A percentile compares a stretch with the other conserved stretches of the same genome.
Evolutionary conservation across 768 basidiomycete genomes (phyloP).

Genomic region (Lentinula sp.): DNA sequence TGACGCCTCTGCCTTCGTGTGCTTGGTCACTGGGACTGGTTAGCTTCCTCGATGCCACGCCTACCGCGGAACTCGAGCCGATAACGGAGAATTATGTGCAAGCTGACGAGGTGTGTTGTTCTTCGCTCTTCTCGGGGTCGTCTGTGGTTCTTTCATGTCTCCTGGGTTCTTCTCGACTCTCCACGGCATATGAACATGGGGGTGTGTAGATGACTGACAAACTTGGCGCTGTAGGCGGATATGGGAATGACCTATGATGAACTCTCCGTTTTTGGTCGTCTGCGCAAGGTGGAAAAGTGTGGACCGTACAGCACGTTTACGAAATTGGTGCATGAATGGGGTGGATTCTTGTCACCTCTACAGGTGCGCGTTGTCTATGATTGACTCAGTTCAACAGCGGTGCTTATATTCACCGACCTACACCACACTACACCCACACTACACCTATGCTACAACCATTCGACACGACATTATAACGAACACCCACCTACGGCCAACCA

Average conservation of each 20-base stretch:
- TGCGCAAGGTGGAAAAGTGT: constrained; percentile 95
- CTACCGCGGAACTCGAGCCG: constrained; percentile 95
- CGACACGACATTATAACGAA: too few species aligned
- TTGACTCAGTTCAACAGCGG: background rate
- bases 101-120: constrained; percentile 72
- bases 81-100: constrained; percentile 93
- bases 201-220: too few species aligned
- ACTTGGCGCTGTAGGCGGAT: constrained; percentile 53
- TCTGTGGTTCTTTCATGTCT: background rate
- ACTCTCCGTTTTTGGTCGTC: constrained; percentile 84
- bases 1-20: background rate
- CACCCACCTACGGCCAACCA: background rate
- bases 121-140: background rate
- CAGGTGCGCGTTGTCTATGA: constrained; percentile 44
- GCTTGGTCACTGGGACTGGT: too few species aligned
- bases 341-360: constrained; percentile 69
- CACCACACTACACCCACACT: background rate
- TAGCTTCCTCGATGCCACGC: constrained; percentile 88
- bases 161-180: too few species aligned
- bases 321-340: constrained; percentile 94
- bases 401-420: background rate
- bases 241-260: constrained; percentile 99
- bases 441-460: background rate
- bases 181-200: too few species aligned
- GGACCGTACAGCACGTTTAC: constrained; percentile 98